Percentiles rank a stretch among this genome's conserved stretches.
Evolutionary conservation across 768 basidiomycete species (phyloP).

Genomic region (Pleurotus ostreatus): DNA sequence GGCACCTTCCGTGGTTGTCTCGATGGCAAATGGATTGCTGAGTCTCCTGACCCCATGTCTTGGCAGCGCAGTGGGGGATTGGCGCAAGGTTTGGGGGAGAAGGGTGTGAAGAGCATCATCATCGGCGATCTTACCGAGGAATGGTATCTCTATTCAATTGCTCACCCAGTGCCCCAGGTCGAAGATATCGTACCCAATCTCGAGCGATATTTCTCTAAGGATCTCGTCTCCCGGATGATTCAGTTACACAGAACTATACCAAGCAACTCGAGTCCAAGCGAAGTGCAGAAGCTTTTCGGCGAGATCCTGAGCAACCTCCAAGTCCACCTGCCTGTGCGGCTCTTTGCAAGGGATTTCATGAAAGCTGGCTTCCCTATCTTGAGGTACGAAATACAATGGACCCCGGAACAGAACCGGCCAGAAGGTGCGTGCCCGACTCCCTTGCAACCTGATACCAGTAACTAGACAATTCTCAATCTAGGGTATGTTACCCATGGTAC

Average conservation of each 20-base stretch:
- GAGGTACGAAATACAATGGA: slow-evolving; percentile 69
- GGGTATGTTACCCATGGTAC: slow-evolving; percentile 71
- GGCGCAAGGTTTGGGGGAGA: slow-evolving; percentile 46
- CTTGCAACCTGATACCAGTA: too few species aligned
- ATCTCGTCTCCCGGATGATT: slow-evolving; percentile 43
- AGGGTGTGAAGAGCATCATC: slow-evolving; percentile 57
- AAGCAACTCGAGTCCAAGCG: slow-evolving; percentile 36
- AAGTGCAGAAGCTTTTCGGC: slow-evolving; percentile 46
- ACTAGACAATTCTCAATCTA: slow-evolving; percentile 17
- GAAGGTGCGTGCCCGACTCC: slow-evolving; percentile 35
- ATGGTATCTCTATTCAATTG: slow-evolving; percentile 75
- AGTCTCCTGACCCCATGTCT: slow-evolving; percentile 52
- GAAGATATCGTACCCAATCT: slow-evolving; percentile 56
- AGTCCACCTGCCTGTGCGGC: slow-evolving; percentile 63
- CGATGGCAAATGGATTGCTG: slow-evolving; percentile 55
- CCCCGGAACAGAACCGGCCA: slow-evolving; percentile 53
- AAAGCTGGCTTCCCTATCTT: slow-evolving; percentile 56
- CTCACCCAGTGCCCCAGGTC: slow-evolving; percentile 49
- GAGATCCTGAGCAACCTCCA: slow-evolving; percentile 58
- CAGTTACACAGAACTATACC: slow-evolving; percentile 37
- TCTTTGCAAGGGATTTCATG: slow-evolving; percentile 59
- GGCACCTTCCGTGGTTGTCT: slow-evolving; percentile 70
- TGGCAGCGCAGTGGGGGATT: slow-evolving; percentile 66
- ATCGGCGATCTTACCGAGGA: slow-evolving; percentile 72
- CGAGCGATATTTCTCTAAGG: slow-evolving; percentile 53